These are phyloP conservation scores for Chamaenerion angustifolium DNA, from an alignment of 345 rosid genomes.

Conservation along the genomic window DNA sequence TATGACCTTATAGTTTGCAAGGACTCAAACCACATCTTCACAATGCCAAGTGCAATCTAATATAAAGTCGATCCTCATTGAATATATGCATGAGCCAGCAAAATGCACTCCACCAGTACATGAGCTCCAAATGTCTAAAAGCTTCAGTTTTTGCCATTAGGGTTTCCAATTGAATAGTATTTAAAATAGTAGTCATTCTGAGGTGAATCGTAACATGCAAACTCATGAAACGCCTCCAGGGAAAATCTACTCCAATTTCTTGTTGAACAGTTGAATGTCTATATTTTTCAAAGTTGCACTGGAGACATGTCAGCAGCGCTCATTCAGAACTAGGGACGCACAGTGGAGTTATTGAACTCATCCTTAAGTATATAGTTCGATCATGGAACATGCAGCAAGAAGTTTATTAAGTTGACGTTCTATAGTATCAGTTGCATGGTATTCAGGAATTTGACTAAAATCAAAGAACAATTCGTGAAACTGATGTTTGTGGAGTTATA, in stretches of 20 bases:
- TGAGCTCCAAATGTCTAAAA: conserved; percentile 1
- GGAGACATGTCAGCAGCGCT: background rate
- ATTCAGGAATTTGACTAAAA: background rate
- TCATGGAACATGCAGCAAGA: background rate
- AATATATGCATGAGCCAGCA: background rate
- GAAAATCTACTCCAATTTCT: background rate
- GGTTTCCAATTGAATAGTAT: background rate
- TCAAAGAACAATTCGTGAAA: background rate
- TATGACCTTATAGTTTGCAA: background rate
- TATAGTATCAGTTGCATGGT: background rate
- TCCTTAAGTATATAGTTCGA: background rate
- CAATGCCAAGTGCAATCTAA: background rate
- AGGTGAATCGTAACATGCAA: background rate
- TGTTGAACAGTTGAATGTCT: background rate
- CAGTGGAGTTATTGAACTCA: background rate
- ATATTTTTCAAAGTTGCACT: background rate
- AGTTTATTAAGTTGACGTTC: background rate
- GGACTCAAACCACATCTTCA: background rate
- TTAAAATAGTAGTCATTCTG: background rate
- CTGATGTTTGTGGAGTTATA: background rate
- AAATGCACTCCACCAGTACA: conserved; percentile 1
- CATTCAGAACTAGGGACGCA: background rate
- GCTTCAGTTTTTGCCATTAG: conserved; percentile 1
- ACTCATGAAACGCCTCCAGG: background rate
- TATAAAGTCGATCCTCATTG: background rate